Evolutionary conservation across 257 asterid species (phyloP).

Genomic region (Ajuga chamaepitys): DNA sequence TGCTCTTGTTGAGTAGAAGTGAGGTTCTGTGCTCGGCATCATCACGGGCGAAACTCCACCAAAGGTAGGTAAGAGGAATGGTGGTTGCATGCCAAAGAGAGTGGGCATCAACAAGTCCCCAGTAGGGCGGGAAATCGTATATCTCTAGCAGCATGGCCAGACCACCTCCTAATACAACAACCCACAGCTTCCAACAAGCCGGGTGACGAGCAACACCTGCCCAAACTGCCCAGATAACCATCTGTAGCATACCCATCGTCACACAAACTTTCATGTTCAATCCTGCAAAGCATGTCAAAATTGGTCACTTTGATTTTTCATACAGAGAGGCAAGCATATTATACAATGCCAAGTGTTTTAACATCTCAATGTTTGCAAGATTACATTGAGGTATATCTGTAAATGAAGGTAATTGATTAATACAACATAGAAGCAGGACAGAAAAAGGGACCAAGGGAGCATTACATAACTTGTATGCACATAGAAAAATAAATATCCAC

Average conservation of each 20-base stretch:
- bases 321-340: too few species aligned
- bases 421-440: too few species aligned
- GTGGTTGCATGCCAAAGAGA: conserved; percentile 81
- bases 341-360: too few species aligned
- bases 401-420: too few species aligned
- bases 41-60: conserved; percentile 81
- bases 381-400: too few species aligned
- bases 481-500: not conserved
- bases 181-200: conserved; percentile 63
- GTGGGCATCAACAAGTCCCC: conserved; percentile 74
- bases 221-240: conserved; percentile 69
- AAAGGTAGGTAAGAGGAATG: conserved; percentile 60
- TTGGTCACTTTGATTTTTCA: not conserved
- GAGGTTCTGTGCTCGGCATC: conserved; percentile 67
- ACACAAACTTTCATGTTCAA: conserved; percentile 64
- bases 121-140: conserved; percentile 72
- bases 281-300: conserved; percentile 35
- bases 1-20: conserved; percentile 49
- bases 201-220: conserved; percentile 63
- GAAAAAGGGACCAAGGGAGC: too few species aligned
- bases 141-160: conserved; percentile 59
- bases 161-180: conserved; percentile 55
- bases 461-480: not conserved
- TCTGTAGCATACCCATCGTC: conserved; percentile 46
- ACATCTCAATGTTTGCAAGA: too few species aligned